Base-by-base conservation (phyloP, 805 yeast genomes). In the Tetrapisispora pingtungensis region DNA sequence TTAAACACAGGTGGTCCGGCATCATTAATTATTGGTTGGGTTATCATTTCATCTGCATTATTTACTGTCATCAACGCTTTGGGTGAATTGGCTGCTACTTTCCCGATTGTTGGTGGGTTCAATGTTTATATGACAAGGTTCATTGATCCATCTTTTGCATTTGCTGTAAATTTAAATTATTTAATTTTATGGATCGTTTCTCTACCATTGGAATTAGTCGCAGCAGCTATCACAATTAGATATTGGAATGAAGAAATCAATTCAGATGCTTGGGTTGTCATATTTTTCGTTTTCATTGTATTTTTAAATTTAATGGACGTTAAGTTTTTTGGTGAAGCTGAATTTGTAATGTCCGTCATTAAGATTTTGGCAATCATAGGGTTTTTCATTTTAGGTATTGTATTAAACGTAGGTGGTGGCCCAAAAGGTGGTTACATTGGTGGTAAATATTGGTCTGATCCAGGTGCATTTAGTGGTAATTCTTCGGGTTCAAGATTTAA, bases 1-100 rank as follows among this genome's bases (percentile, higher is more conserved):
- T 65, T 81, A 48, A 58, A 59, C 30, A 68, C 71, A 15, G 82
- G 82, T 54, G 87, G 87, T 37, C 82, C 84, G 4, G 84, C 78
- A 2, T 74, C 81, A 28, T 59, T 80, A 31, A 68, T 80, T 42
- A 73, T 80, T 34, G 80, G 75, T 48, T 74, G 79, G 68, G 53
- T 61, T 17, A 62, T 77, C 33, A 70, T 76, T 24, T 82, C 84
- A 20, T 61, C 76, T 46, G 75, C 78, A 61, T 71, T 82, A 49
- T 77, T 74, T 51, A 73, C 77, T 48, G 80, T 79, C 27, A 76
- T 80, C 60, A 66, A 70, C 46, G 70, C 77, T 17, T 57, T 74
- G 42, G 80, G 78, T 47, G 80, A 75, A 51, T 53, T 75, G 46
- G 70, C 78, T 20, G 76, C 75, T 32, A 68, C 74, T 1, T 74